Evolutionary conservation across 1,284 basidiomycete genomes (phyloP).

Genomic region (Ustilago curta): DNA sequence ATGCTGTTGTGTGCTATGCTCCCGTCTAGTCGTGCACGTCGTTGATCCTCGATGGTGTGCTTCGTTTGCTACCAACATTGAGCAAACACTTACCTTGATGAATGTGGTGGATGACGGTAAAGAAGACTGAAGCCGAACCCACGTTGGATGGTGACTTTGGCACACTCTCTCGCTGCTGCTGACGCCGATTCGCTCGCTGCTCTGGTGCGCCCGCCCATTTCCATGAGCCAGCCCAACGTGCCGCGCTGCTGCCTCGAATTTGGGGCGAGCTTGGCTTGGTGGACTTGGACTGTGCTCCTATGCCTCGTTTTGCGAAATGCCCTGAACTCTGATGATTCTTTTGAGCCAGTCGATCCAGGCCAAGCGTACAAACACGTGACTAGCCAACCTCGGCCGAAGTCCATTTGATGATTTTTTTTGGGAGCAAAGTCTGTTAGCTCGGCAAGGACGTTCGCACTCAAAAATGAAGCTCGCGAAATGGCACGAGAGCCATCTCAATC

Average conservation of each 20-base stretch:
- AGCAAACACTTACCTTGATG: constrained; percentile 44
- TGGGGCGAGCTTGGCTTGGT: no score
- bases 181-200: not conserved
- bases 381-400: no score
- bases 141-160: not conserved
- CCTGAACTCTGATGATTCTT: no score
- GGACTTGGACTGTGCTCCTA: not conserved
- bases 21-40: not conserved
- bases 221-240: no score
- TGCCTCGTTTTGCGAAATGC: no score
- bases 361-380: no score
- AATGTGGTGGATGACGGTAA: constrained; percentile 47
- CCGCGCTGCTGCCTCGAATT: no score
- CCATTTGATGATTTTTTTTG: no score
- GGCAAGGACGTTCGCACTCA: not conserved
- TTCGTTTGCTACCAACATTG: not conserved
- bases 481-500: not conserved
- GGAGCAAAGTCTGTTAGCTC: not conserved
- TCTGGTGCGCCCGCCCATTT: not conserved
- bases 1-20: not conserved
- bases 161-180: not conserved
- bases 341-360: no score
- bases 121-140: constrained; percentile 6
- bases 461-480: not conserved
- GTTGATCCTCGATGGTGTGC: not conserved